Percentiles rank a stretch among this genome's conserved stretches.
Evolutionary conservation across 2,329 filamentous ascomycete species (phyloP).

Genomic region (Pseudopithomyces chartarum): DNA sequence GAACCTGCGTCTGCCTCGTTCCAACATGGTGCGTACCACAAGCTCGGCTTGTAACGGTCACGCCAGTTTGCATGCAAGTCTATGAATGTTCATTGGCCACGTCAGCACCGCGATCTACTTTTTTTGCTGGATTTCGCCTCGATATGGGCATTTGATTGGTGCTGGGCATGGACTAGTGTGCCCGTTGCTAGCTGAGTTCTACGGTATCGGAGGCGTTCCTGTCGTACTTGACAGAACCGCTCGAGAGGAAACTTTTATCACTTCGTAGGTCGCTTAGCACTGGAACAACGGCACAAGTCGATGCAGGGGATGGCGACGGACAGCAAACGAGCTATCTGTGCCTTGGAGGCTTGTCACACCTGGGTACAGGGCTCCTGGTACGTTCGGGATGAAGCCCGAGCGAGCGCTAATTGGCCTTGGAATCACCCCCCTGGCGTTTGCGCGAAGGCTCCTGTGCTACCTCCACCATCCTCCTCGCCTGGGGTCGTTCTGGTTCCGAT

Average conservation of each 20-base stretch:
- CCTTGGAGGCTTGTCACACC: background rate
- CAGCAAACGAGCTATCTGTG: background rate
- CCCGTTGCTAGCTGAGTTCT: too few relatives aligned
- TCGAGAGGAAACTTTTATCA: too few relatives aligned
- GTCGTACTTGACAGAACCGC: background rate
- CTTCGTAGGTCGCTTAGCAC: background rate
- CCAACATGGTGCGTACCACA: background rate
- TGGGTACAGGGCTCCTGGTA: background rate
- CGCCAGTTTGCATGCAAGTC: too few relatives aligned
- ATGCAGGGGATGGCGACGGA: background rate
- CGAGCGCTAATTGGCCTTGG: background rate
- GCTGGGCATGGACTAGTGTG: too few relatives aligned
- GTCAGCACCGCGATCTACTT: too few relatives aligned
- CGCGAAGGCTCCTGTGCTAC: background rate
- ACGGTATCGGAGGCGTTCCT: too few relatives aligned
- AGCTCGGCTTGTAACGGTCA: too few relatives aligned
- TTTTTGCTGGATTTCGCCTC: too few relatives aligned
- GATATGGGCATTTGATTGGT: too few relatives aligned
- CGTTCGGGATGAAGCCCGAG: background rate
- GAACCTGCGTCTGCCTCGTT: background rate
- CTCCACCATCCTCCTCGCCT: background rate
- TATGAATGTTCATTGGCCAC: too few relatives aligned
- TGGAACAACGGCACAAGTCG: background rate
- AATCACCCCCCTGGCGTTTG: background rate
- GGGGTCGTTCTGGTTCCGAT: background rate